Evolutionary conservation across 2,329 filamentous ascomycete genomes (phyloP), one percentile per base, ranked within the genome.

Genomic region (Elsinoe batatas): DNA sequence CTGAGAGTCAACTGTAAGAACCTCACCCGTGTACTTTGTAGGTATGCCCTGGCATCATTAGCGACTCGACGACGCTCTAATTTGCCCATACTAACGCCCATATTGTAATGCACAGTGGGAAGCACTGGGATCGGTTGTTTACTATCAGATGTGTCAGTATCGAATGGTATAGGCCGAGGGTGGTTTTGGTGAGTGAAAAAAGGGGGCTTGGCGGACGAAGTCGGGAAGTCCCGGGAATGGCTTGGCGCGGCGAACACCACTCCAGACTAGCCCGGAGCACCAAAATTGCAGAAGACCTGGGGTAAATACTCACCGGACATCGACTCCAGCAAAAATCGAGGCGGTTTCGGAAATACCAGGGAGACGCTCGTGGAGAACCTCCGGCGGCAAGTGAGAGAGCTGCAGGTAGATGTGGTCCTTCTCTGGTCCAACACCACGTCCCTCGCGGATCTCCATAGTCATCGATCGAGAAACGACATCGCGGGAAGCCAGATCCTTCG

Each of bases 401-500:
- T 97, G 91, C 53, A 98, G 88, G 81, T 88, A 96, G 75, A 98
- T 91, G 79, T 98, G 91, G 69, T 98, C 93, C 81, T 95, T 95
- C 60, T 97, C 91, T 54, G 90, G 83, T 64, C 91, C 93, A 62
- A 96, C 91, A 83, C 93, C 91, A 75, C 91, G 90, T 65, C 93
- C 93, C 67, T 97, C 91, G 56, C 91, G 89, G 69, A 97, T 97
- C 76, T 98, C 91, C 77, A 97, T 81, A 58, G 91, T 98, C 90
- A 98, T 98, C 60, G 89, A 95, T 70, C 93, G 87, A 60, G 90
- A 95, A 62, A 97, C 91, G 64, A 97, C 93, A 67, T 98, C 91
- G 74, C 91, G 89, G 66, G 85, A 90, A 61, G 91, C 91, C 69
- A 98, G 81, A 83, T 98, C 91, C 83, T 96, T 97, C 65, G 91